These are phyloP conservation scores for Pleurotus platypus DNA, from an alignment of 768 basidiomycete species.

Conservation along the genomic window DNA sequence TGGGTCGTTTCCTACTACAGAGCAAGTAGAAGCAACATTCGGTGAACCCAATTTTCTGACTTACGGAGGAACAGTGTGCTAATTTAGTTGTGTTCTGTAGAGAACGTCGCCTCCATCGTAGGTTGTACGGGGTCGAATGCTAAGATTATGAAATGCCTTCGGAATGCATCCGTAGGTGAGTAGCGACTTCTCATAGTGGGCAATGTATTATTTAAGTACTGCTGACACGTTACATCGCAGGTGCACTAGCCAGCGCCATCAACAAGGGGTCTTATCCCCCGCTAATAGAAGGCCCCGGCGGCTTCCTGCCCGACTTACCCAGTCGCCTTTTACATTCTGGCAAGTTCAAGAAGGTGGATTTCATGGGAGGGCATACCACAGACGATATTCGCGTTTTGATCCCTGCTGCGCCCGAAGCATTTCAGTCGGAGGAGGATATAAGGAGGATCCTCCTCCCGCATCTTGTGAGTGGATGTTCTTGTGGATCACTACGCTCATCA, in stretches of 20 bases:
- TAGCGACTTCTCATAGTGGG: too few species aligned
- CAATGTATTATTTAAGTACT: too few species aligned
- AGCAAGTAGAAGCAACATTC: slow-evolving; percentile 25
- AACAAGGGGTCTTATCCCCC: slow-evolving; percentile 31
- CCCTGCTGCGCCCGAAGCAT: slow-evolving; percentile 29
- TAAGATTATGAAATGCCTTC: slow-evolving; percentile 23
- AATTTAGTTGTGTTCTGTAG: slow-evolving; percentile 10
- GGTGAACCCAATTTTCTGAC: not conserved
- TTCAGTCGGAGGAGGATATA: slow-evolving; percentile 36
- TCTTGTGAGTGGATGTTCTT: slow-evolving; percentile 1
- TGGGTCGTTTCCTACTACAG: slow-evolving; percentile 28
- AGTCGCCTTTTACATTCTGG: slow-evolving; percentile 28
- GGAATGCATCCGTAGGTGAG: slow-evolving; percentile 28
- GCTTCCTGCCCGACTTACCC: slow-evolving; percentile 31
- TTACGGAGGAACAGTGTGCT: too few species aligned
- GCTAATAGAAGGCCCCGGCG: slow-evolving; percentile 23
- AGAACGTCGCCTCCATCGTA: slow-evolving; percentile 22
- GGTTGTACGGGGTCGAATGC: slow-evolving; percentile 24
- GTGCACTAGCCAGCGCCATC: slow-evolving; percentile 33
- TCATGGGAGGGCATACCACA: slow-evolving; percentile 37
- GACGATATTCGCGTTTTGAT: slow-evolving; percentile 40
- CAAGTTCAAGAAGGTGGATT: slow-evolving; percentile 28
- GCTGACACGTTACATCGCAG: slow-evolving; percentile 17
- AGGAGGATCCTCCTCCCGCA: slow-evolving; percentile 28
- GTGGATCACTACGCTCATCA: not conserved